Evolutionary conservation across 2,329 filamentous ascomycete species (phyloP).

Genomic region (Ophiosphaerella narmari): DNA sequence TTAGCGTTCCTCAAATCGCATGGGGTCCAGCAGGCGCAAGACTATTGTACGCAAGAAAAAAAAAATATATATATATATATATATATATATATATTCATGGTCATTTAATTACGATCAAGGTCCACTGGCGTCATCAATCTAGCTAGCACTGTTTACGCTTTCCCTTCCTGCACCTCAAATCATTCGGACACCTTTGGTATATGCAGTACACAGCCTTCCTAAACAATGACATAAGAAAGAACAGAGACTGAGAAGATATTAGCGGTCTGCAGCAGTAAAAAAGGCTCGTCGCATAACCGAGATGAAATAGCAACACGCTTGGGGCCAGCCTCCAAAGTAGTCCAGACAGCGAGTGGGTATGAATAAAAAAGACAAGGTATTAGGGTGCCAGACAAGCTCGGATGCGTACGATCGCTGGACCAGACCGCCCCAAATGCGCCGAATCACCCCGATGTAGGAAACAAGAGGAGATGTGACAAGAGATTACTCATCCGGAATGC

Average conservation of each 20-base stretch:
- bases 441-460: conserved; percentile 32
- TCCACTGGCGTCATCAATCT: conserved; percentile 25
- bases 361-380: conserved; percentile 45
- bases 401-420: conserved; percentile 39
- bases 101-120: conserved; percentile 8
- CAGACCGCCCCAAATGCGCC: conserved; percentile 42
- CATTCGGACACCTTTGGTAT: conserved; percentile 44
- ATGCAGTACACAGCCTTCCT: conserved; percentile 35
- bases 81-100: conserved; percentile 31
- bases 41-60: neutral
- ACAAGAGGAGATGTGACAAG: conserved; percentile 10
- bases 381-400: conserved; percentile 39
- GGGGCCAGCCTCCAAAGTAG: conserved; percentile 46
- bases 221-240: conserved; percentile 21
- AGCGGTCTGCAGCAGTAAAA: conserved; percentile 24
- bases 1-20: conserved; percentile 2
- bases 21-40: neutral
- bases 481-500: conserved; percentile 20
- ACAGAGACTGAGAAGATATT: conserved; percentile 32
- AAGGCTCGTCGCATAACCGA: conserved; percentile 28
- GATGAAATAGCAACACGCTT: conserved; percentile 34
- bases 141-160: conserved; percentile 21
- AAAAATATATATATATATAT: no score
- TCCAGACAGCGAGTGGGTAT: conserved; percentile 44
- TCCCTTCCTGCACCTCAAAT: conserved; percentile 26